Evolutionary conservation across 2,329 filamentous ascomycete species (phyloP), one percentile per base, ranked within the genome.

Genomic region (Chrysoporthe austroafricana): DNA sequence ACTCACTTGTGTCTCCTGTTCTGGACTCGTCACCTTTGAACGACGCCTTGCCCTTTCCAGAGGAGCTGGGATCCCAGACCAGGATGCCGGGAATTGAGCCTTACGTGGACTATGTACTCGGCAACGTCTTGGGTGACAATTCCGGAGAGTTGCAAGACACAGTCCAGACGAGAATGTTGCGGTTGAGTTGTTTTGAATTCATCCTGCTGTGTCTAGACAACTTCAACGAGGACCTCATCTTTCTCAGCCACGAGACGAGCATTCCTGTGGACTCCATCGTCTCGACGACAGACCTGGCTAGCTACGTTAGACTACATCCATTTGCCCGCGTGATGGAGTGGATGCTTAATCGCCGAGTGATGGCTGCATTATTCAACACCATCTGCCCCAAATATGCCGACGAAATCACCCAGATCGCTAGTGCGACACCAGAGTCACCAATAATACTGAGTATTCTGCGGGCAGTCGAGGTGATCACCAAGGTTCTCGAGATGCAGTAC

Each of bases 291-390:
- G 91, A 92, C 66, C 83, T 98, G 4, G 88, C 89, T 62, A 86
- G 87, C 6, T 99, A 99, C 76, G 89, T 96, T 68, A 88, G 89
- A 34, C 86, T 97, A 64, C 96, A 99, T 79, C 95, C 96, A 0
- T 99, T 98, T 75, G 90, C 92, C 3, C 89, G 96, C 68, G 90
- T 97, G 18, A 97, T 98, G 92, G 96, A 99, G 76, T 98, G 96
- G 94, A 88, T 99, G 79, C 97, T 97, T 79, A 97, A 97, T 76
- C 93, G 96, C 74, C 93, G 91, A 71, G 92, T 97, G 32, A 88
- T 97, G 73, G 87, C 87, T 71, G 88, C 90, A 16, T 80, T 99
- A 1, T 95, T 97, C 77, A 85, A 88, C 66, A 88, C 91, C 13
- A 88, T 96, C 42, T 91, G 95, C 72, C 68, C 63, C 26, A 68